Percentiles rank a stretch among this genome's conserved stretches.
Evolutionary conservation across 768 basidiomycete genomes (phyloP).

Genomic region (Russula vinacea): DNA sequence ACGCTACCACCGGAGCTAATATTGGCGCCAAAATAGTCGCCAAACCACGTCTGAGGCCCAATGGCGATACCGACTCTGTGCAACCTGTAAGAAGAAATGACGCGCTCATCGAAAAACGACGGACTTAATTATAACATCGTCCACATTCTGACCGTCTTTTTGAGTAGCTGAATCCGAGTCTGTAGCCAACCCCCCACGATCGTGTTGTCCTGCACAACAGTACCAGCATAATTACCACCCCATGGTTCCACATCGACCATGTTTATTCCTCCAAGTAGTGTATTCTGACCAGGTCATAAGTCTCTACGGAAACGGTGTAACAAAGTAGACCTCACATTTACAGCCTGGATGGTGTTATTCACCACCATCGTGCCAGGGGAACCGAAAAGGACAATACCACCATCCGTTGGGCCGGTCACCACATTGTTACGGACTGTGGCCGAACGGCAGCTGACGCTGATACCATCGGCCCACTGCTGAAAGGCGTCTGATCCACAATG

Average conservation of each 20-base stretch:
- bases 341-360: slow-evolving; percentile 73
- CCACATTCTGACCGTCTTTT: slow-evolving; percentile 50
- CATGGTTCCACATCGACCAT: slow-evolving; percentile 71
- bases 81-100: slow-evolving; percentile 11
- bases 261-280: slow-evolving; percentile 72
- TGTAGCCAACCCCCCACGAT: slow-evolving; percentile 67
- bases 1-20: slow-evolving; percentile 53
- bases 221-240: slow-evolving; percentile 58
- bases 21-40: slow-evolving; percentile 51
- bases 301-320: background rate
- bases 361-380: slow-evolving; percentile 67
- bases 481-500: slow-evolving; percentile 65
- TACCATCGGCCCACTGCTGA: slow-evolving; percentile 79
- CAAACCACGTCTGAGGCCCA: slow-evolving; percentile 76
- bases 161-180: slow-evolving; percentile 40
- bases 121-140: slow-evolving; percentile 69
- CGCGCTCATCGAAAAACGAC: slow-evolving; percentile 30
- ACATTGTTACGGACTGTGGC: slow-evolving; percentile 63
- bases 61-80: slow-evolving; percentile 75
- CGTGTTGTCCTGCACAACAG: slow-evolving; percentile 62
- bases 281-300: slow-evolving; percentile 45
- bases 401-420: slow-evolving; percentile 71
- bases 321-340: slow-evolving; percentile 46
- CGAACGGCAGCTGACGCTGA: slow-evolving; percentile 67
- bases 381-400: slow-evolving; percentile 76